Conservation (phyloP, 768 basidiomycete species). For the Leccinum uliginosum region DNA sequence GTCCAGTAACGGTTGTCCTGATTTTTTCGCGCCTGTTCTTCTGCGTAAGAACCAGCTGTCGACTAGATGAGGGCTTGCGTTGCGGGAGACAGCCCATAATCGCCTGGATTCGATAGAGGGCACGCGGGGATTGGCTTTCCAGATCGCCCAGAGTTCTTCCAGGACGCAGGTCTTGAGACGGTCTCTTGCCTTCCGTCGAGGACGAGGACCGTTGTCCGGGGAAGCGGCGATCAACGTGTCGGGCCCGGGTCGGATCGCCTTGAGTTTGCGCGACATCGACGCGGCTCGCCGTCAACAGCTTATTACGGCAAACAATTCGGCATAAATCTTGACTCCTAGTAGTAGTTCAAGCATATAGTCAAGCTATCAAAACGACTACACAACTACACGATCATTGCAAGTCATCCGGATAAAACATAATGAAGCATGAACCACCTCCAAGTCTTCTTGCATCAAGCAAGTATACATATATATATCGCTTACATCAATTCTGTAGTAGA, state of each 20-base stretch:
- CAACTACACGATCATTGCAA: too few species aligned
- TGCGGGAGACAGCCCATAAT: constrained; percentile 24
- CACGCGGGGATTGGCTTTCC: constrained; percentile 26
- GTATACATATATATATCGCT: too few species aligned
- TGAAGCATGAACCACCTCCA: neutral
- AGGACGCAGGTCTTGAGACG: constrained; percentile 11
- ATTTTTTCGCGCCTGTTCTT: constrained; percentile 21
- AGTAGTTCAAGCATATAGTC: too few species aligned
- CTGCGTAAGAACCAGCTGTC: constrained; percentile 27
- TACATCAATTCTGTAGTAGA: too few species aligned
- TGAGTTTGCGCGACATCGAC: constrained; percentile 12
- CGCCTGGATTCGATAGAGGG: constrained; percentile 26
- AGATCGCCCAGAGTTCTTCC: constrained; percentile 28
- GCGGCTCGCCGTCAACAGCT: neutral
- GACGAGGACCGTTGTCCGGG: neutral
- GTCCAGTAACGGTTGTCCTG: constrained; percentile 13
- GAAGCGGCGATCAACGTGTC: neutral
- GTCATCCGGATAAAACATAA: too few species aligned
- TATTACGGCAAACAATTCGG: too few species aligned
- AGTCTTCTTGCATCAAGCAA: too few species aligned
- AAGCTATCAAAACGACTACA: too few species aligned
- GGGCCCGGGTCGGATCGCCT: neutral
- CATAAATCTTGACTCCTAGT: too few species aligned
- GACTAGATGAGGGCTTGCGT: constrained; percentile 17
- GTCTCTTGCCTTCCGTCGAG: constrained; percentile 6